Conservation (phyloP, 805 yeast species). For the Maudiozyma pseudohumilis region DNA sequence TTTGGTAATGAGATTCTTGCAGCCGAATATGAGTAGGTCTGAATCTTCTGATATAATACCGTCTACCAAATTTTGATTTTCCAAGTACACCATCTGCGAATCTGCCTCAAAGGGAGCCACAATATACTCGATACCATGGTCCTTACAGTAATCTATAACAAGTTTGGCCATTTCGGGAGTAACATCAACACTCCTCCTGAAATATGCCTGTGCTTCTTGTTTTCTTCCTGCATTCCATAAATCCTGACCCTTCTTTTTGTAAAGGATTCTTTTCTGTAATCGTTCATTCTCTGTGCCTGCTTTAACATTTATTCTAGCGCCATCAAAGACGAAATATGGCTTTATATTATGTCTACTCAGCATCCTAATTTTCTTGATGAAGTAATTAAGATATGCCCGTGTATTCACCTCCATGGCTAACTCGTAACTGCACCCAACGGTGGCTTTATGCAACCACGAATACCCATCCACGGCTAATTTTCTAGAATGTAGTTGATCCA, state of each 20-base stretch:
- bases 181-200: conserved; percentile 69
- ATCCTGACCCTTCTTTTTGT: conserved; percentile 44
- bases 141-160: conserved; percentile 58
- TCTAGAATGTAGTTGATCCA: conserved; percentile 54
- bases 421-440: conserved; percentile 71
- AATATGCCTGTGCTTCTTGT: conserved; percentile 50
- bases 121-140: conserved; percentile 50
- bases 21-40: conserved; percentile 82
- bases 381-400: conserved; percentile 52
- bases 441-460: conserved; percentile 88
- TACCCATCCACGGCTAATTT: conserved; percentile 84
- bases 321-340: conserved; percentile 88
- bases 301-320: conserved; percentile 73
- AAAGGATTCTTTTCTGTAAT: conserved; percentile 42
- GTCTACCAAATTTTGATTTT: conserved; percentile 58
- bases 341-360: conserved; percentile 51
- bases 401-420: conserved; percentile 62
- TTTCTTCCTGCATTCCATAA: conserved; percentile 40
- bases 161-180: conserved; percentile 84
- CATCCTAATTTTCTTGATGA: conserved; percentile 56
- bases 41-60: conserved; percentile 91
- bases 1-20: conserved; percentile 63
- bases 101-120: conserved; percentile 99
- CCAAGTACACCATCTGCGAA: conserved; percentile 87
- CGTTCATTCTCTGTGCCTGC: conserved; percentile 59